A percentile compares a stretch with the other conserved stretches of the same genome.
Conservation (phyloP, 148 eudicot genomes). For the Polygonum maritimum region DNA sequence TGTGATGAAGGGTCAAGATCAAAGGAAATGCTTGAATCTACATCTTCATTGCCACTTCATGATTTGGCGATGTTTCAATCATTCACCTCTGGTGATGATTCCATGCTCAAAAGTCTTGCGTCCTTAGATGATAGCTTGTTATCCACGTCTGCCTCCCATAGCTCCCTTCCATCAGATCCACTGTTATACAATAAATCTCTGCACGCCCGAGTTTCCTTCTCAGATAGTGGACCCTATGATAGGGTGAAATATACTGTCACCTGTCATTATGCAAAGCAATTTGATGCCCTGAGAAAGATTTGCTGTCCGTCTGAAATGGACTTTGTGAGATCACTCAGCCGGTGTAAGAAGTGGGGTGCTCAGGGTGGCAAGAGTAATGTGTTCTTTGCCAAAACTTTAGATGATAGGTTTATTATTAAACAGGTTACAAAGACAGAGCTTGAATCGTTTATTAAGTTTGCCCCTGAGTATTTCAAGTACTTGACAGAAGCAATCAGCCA, state of each 20-base stretch:
- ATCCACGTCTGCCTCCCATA: conserved; percentile 41
- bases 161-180: conserved; percentile 49
- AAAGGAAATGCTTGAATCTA: conserved; percentile 47
- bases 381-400: conserved; percentile 86
- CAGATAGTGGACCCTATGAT: conserved; percentile 59
- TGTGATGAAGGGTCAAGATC: conserved; percentile 55
- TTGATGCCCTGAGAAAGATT: conserved; percentile 84
- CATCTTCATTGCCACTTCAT: conserved; percentile 34
- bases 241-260: conserved; percentile 74
- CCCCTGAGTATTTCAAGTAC: conserved; percentile 79
- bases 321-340: conserved; percentile 72
- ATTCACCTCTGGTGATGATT: conserved; percentile 44
- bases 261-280: conserved; percentile 72
- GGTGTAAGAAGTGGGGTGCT: conserved; percentile 98
- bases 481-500: conserved; percentile 59
- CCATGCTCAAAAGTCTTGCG: conserved; percentile 54
- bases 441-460: conserved; percentile 87
- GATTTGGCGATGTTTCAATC: conserved; percentile 49
- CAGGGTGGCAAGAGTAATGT: conserved; percentile 92
- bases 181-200: conserved; percentile 41
- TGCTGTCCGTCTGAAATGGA: conserved; percentile 87
- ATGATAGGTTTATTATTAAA: conserved; percentile 84
- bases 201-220: conserved; percentile 60
- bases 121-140: conserved; percentile 54
- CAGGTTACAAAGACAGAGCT: conserved; percentile 98